Conservation (phyloP, 2,329 filamentous ascomycete species). For the Colletotrichum abscissum region DNA sequence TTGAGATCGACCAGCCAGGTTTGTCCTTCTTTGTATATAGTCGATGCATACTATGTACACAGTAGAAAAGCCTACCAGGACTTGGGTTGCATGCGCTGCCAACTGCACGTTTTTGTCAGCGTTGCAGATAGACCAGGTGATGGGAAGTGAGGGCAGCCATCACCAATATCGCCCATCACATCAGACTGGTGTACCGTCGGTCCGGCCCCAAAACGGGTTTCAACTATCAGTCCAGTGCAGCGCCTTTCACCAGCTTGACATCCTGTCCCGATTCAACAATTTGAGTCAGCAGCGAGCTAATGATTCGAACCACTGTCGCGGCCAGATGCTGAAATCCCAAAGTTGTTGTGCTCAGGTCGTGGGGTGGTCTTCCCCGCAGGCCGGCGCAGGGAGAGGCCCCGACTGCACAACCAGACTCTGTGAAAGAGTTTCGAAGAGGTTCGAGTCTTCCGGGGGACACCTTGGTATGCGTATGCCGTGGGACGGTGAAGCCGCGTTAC, state of each 20-base stretch:
- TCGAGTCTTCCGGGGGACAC: constrained; percentile 25
- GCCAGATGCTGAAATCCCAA: background rate
- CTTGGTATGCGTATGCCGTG: background rate
- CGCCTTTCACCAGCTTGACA: background rate
- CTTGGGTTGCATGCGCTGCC: background rate
- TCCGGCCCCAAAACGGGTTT: background rate
- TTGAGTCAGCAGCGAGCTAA: background rate
- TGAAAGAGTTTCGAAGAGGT: constrained; percentile 26
- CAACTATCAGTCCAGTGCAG: background rate
- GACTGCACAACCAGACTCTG: background rate
- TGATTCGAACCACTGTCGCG: background rate
- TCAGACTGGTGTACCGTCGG: background rate
- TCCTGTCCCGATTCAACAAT: background rate
- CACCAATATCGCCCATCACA: background rate
- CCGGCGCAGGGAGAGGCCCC: constrained; percentile 4
- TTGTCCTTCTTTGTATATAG: background rate
- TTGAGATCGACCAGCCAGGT: background rate
- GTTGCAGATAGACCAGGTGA: background rate
- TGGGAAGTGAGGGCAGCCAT: background rate
- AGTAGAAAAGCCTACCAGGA: background rate
- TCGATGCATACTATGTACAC: background rate
- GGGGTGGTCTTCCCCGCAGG: constrained; percentile 20
- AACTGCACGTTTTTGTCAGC: background rate
- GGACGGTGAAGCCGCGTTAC: background rate
- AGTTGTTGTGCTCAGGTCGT: constrained; percentile 1